Conservation (phyloP, 768 basidiomycete species). For the Phanerochaete carnosa region DNA sequence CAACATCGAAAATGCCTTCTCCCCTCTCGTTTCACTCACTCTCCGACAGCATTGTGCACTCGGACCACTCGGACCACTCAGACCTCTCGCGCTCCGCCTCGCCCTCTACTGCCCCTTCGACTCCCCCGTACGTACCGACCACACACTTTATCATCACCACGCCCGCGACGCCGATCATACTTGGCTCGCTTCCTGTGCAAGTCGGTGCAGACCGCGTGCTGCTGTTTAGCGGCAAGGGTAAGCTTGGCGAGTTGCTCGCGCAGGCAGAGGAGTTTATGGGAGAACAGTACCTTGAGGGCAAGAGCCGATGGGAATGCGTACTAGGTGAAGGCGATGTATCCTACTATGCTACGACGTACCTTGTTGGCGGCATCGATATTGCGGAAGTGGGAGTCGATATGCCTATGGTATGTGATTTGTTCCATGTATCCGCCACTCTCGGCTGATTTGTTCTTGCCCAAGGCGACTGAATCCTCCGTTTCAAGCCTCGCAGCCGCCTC, state of each 20-base stretch:
- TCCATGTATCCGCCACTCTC: not conserved
- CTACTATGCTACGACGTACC: constrained; percentile 11
- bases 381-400: constrained; percentile 8
- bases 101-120: constrained; percentile 13
- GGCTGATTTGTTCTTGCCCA: not conserved
- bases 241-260: constrained; percentile 9
- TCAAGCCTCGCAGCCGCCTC: constrained; percentile 39
- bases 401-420: constrained; percentile 6
- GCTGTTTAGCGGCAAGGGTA: constrained; percentile 15
- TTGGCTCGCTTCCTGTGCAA: constrained; percentile 14
- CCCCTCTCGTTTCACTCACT: constrained; percentile 6
- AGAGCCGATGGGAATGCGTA: constrained; percentile 9
- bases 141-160: constrained; percentile 16
- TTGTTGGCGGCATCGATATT: constrained; percentile 1
- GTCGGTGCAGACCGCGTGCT: constrained; percentile 20
- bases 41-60: too few species aligned
- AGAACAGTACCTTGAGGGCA: constrained; percentile 8
- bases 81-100: constrained; percentile 3
- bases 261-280: constrained; percentile 16
- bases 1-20: not conserved
- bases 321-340: constrained; percentile 7
- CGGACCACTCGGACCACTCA: not conserved
- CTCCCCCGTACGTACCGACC: not conserved
- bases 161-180: constrained; percentile 12
- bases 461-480: constrained; percentile 24